Evolutionary conservation across 1,284 basidiomycete species (phyloP).

Genomic region (Austroboletus novae-zelandiae): DNA sequence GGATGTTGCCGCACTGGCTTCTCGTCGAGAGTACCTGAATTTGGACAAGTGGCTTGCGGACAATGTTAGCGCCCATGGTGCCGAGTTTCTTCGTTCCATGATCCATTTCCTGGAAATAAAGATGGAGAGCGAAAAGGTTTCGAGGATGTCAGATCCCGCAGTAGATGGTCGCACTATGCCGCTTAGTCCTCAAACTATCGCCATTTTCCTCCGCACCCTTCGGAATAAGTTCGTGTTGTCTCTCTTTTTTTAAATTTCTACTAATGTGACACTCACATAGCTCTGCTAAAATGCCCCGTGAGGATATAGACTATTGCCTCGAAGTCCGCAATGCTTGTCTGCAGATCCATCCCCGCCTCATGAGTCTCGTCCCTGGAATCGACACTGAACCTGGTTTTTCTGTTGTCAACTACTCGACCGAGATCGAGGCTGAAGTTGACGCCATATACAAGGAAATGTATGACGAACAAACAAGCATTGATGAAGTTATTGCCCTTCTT

Average conservation of each 20-base stretch:
- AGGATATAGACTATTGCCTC: constrained; percentile 86
- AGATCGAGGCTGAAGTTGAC: constrained; percentile 93
- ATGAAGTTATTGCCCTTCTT: constrained; percentile 88
- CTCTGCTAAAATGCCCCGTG: constrained; percentile 62
- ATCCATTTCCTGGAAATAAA: constrained; percentile 89
- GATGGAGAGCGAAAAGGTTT: constrained; percentile 83
- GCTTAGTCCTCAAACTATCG: constrained; percentile 82
- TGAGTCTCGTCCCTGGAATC: constrained; percentile 89
- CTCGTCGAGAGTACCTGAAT: constrained; percentile 90
- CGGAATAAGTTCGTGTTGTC: constrained; percentile 65
- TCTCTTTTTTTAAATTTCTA: neutral
- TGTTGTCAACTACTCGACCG: constrained; percentile 84
- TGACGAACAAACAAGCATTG: constrained; percentile 89
- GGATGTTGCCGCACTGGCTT: constrained; percentile 92
- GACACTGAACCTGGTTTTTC: constrained; percentile 91
- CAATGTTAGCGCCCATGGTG: constrained; percentile 77
- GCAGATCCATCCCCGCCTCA: constrained; percentile 94
- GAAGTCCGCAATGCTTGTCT: constrained; percentile 93
- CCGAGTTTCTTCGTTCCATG: constrained; percentile 84
- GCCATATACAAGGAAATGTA: constrained; percentile 99
- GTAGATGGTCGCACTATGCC: constrained; percentile 80
- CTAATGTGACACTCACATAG: constrained; percentile 35
- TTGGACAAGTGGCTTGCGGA: constrained; percentile 96
- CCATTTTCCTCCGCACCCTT: constrained; percentile 87
- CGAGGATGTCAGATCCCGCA: constrained; percentile 75